Base-by-base conservation (phyloP, 2,329 filamentous ascomycete genomes). In the Lasiodiplodia hormozganensis region DNA sequence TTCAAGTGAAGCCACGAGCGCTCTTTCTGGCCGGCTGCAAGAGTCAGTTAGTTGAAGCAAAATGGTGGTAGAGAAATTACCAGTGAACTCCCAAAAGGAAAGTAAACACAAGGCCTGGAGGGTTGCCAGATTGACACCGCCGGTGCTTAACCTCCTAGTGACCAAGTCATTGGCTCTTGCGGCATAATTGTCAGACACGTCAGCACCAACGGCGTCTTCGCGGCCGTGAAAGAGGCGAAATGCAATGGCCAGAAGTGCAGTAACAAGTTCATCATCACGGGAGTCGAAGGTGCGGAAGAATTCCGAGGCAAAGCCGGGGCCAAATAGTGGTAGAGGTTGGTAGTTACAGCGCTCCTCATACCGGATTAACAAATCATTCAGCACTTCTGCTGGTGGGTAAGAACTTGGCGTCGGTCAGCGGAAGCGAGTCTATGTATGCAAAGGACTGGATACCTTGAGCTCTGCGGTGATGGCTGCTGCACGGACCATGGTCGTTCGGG, bases 331-430 rank as follows among this genome's bases (percentile, higher is more conserved):
- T 1, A 64, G 18, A 6, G 60, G 60, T n/a, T 64, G 60, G 18
- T 64, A 51, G n/a, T 64, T 64, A 47, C 60, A 64, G 11, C 47
- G 28, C 28, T 64, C 31, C 11, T 64, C 60, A 14, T 64, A 64
- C n/a, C 23, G 28, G 21, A 25, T 28, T 11, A 64, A 38, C 3
- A 64, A 21, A 5, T 64, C 31, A 21, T 49, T 31, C 18, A 52
- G 16, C 16, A 40, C 31, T 10, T 38, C 28, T 5, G 23, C 18
- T 2, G 60, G 31, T 23, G 60, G 60, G 23, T 38, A 28, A 11
- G 31, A n/a, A 4, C 60, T 64, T 11, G 8, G 3, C 4, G 18
- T 4, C 11, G 21, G 2, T 64, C 16, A 52, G 60, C 2, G 11
- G 18, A 21, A 31, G 11, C 6, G 10, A 6, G 14, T 10, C 16